Base-by-base conservation (phyloP, 495 filamentous ascomycete genomes). In the Astrocystis sublimbata region DNA sequence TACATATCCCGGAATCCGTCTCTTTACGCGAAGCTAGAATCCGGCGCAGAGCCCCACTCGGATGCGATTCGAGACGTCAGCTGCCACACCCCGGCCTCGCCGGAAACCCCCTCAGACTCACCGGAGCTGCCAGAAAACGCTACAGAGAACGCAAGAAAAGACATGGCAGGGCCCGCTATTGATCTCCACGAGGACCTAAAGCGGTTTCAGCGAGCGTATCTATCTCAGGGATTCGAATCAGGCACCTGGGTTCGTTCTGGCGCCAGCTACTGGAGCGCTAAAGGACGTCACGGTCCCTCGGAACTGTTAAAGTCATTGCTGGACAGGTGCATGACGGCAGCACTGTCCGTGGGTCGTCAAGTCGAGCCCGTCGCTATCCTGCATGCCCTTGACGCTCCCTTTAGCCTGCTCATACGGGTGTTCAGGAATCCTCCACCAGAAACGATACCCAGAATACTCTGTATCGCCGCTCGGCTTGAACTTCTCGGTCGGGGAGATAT, bases 1-100 rank as follows among this genome's bases (percentile, higher is more conserved):
- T 72, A 72, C 55, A 62, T 72, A 40, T 70, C 70, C 13, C 68
- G 70, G 40, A 72, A 72, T 17, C 70, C 70, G 6, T 68, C 65
- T 7, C 58, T 70, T 56, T 72, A 68, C 42, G 63, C 70, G 33
- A 70, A 65, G 50, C 65, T 72, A 26, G 65, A 70, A 21, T 64
- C 65, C 49, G 70, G 70, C 10, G 61, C 43, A 52, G 43, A 47
- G 40, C 70, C 70, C 30, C 64, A 53, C 47, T 42, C 36, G 23
- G 70, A 72, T 46, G 70, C 70, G 24, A 53, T 72, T 42, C 70
- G 70, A 31, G 70, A 72, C 43, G 70, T 72, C 13, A 63, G 61
- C 46, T 72, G 70, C 30, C 70, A 68, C 23, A 67, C 70, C 21
- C 70, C 70, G 50, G 52, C 59, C 50, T 51, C 52, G 24, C 23